Percentiles rank a stretch among this genome's conserved stretches.
Evolutionary conservation across 1,284 basidiomycete species (phyloP).

Genomic region (Rhodofomes roseus): DNA sequence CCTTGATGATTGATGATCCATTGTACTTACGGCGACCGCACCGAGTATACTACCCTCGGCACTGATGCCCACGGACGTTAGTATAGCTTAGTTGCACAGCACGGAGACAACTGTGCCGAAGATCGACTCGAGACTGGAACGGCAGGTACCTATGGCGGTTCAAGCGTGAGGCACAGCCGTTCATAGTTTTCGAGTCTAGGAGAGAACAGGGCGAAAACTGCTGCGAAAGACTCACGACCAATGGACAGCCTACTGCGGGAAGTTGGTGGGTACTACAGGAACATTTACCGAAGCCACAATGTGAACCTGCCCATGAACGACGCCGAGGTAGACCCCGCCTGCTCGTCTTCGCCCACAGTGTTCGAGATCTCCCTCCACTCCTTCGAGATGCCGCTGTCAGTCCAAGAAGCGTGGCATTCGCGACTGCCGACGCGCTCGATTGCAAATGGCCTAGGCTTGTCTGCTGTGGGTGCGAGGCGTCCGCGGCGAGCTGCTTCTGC

Average conservation of each 20-base stretch:
- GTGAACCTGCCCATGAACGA: constrained; percentile 19
- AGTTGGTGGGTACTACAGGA: constrained; percentile 32
- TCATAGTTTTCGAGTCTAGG: not conserved
- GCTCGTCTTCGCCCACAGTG: constrained; percentile 4
- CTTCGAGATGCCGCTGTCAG: constrained; percentile 19
- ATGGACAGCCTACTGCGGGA: constrained; percentile 30
- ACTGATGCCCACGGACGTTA: constrained; percentile 28
- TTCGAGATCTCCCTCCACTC: constrained; percentile 23
- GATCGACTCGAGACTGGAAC: constrained; percentile 27
- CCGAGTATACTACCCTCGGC: constrained; percentile 31
- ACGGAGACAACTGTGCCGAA: constrained; percentile 28
- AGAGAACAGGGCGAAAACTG: no score
- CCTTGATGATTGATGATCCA: constrained; percentile 35
- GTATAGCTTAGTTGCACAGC: constrained; percentile 30
- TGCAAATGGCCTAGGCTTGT: constrained; percentile 19
- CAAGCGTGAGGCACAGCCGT: not conserved
- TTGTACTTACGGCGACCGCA: constrained; percentile 31
- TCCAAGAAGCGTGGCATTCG: constrained; percentile 28
- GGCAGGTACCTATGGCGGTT: constrained; percentile 20
- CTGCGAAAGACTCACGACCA: constrained; percentile 23
- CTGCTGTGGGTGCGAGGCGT: not conserved
- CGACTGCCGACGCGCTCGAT: constrained; percentile 28
- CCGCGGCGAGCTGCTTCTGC: not conserved
- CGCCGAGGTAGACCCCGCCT: constrained; percentile 11
- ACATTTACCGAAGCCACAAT: constrained; percentile 29